Base-by-base conservation (phyloP, 176 grass and related monocot genomes). In the Hordeum marinum region DNA sequence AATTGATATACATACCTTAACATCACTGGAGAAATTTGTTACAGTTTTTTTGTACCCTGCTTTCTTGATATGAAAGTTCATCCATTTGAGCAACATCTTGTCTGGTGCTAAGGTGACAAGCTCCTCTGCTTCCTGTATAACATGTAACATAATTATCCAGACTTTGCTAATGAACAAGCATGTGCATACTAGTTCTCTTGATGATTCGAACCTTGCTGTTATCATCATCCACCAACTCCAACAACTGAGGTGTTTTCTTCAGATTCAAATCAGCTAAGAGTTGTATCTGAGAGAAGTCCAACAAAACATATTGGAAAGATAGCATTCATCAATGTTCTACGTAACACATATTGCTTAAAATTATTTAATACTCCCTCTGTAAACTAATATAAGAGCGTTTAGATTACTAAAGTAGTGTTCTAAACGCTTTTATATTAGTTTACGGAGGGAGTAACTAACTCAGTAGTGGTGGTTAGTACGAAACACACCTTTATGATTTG, bases 11-110 rank as follows among this genome's bases (percentile, higher is more conserved):
- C 80, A 43, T 55, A 94, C 96, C 93, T 95, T 98, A 68, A 98
- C 91, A 98, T 98, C 93, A 78, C 93, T 90, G 52, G 96, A 98
- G 88, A 98, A 98, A 87, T 98, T 98, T 66, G 87, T 90, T 29
- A 98, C 93, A 75, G 93, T 95, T 94, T 98, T 98, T 61, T 94
- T 87, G 74, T 98, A 98, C 37, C 96, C 96, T 78, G 89, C 91
- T 93, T 98, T 98, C 87, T 94, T 95, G 68, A 98, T 90, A 94
- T 95, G 96, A 80, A 95, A 94, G 84, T 98, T 98, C 96, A 98
- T 98, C 96, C 96, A 98, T 91, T 98, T 98, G 43, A 98, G 93
- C 86, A 98, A 85, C 91, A 98, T 90, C 75, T 98, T 98, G 68
- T 98, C 96, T 74, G 96, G 96, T 29, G 85, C 89, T 79, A 98